Evolutionary conservation across 495 filamentous ascomycete genomes (phyloP).

Genomic region (Aspergillus diversus): DNA sequence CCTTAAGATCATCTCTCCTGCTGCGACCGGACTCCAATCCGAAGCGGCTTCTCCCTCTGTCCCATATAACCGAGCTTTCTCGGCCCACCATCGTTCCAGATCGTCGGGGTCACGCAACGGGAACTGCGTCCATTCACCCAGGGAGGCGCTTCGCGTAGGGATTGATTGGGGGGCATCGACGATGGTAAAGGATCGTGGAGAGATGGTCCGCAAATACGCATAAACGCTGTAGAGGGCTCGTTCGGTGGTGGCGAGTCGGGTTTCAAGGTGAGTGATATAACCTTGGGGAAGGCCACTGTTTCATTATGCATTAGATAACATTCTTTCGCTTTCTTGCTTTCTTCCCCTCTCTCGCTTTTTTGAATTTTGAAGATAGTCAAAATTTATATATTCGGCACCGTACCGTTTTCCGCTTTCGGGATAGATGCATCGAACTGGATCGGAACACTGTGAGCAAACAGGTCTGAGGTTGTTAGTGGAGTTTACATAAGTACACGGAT

Average conservation of each 20-base stretch:
- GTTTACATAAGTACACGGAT: too few relatives aligned
- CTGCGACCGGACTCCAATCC: constrained; percentile 1
- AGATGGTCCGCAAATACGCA: constrained; percentile 19
- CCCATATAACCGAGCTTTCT: constrained; percentile 22
- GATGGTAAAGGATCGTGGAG: not conserved
- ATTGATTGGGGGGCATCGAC: constrained; percentile 2
- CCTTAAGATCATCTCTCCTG: not conserved
- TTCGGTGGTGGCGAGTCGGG: constrained; percentile 29
- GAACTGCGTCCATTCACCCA: constrained; percentile 25
- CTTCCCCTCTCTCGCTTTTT: too few relatives aligned
- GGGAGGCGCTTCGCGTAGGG: constrained; percentile 13
- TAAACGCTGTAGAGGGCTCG: constrained; percentile 25
- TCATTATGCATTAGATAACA: too few relatives aligned
- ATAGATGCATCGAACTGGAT: constrained; percentile 26
- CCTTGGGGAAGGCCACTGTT: constrained; percentile 30
- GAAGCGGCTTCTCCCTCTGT: constrained; percentile 3
- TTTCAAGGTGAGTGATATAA: constrained; percentile 30
- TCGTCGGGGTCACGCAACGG: constrained; percentile 18
- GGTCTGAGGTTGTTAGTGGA: constrained; percentile 21
- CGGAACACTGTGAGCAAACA: constrained; percentile 27
- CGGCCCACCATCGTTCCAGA: constrained; percentile 25
- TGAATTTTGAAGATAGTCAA: too few relatives aligned
- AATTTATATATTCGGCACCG: not conserved
- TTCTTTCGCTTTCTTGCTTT: too few relatives aligned
- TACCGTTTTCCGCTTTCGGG: constrained; percentile 34